A percentile compares a stretch with the other conserved stretches of the same genome.
Evolutionary conservation across 2,329 filamentous ascomycete species (phyloP).

Genomic region (Microdochium trichocladiopsis): DNA sequence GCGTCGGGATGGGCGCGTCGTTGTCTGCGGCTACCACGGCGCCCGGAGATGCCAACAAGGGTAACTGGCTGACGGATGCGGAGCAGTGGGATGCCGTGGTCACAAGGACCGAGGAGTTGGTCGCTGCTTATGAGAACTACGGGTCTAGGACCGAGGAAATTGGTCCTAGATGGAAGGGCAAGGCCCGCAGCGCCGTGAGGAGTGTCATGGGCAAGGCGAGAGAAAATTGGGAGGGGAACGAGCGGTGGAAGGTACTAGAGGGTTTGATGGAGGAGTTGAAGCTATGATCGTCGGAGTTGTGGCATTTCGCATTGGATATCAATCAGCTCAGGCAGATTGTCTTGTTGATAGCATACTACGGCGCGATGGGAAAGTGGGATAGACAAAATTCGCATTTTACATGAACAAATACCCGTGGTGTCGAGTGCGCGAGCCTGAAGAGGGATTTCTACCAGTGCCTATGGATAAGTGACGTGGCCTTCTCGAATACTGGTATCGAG

Average conservation of each 20-base stretch:
- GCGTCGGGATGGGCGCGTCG: slow-evolving; percentile 37
- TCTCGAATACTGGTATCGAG: too few species aligned
- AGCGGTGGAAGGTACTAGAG: background rate
- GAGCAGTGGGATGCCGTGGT: slow-evolving; percentile 68
- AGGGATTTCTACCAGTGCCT: background rate
- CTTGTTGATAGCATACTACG: background rate
- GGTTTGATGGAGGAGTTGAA: background rate
- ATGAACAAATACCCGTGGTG: background rate
- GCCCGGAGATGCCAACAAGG: slow-evolving; percentile 10
- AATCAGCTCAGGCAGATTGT: background rate
- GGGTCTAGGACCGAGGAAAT: slow-evolving; percentile 60
- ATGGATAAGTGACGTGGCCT: too few species aligned
- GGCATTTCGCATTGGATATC: background rate
- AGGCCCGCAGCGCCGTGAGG: slow-evolving; percentile 76
- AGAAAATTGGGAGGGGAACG: slow-evolving; percentile 68
- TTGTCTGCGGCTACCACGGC: slow-evolving; percentile 32
- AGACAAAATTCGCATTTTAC: background rate
- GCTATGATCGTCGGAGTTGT: background rate
- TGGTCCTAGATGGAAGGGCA: slow-evolving; percentile 78
- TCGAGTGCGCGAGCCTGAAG: background rate
- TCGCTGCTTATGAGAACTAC: slow-evolving; percentile 77
- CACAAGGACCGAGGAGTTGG: slow-evolving; percentile 70
- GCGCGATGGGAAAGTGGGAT: background rate
- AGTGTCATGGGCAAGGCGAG: slow-evolving; percentile 78
- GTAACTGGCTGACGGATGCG: slow-evolving; percentile 48